Base-by-base conservation (phyloP, 371 early-diverging fungal species). In the Mucor plumbeus region DNA sequence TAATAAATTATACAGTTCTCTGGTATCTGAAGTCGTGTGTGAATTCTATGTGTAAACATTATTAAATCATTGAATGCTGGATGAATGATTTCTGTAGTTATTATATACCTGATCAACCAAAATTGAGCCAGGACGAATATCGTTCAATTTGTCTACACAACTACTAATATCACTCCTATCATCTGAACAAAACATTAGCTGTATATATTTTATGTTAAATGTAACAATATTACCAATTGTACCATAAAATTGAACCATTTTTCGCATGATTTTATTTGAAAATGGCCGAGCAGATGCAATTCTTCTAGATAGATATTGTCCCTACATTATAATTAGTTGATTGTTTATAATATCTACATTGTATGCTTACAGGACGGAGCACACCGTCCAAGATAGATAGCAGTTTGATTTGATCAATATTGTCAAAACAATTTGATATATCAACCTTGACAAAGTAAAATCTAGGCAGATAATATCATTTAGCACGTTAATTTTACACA, bases 401-500 rank as follows among this genome's bases (percentile, higher is more conserved):
- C 9, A 97, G 72, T 61, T 79, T 81, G 14, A 70, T 75, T 64
- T 92, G 94, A 14, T 90, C 81, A 56, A 96, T 92, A 4, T 89
- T 86, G 65, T 97, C 97, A 74, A 90, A 97, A 26, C 92, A 90
- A 36, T 75, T 76, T 33, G 76, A 75, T 34, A 96, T 87, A 70
- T 97, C 97, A 13, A 93, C 84, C 67, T 97, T 97, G 60, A 88
- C 92, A 75, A 95, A 89, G 58, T 89, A 97, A 6, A 72, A 72
- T n/a, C 65, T 58, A 61, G 26, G 26, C 26, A 26, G 26, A 26
- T 26, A 26, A 26, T 26, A 3, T 26, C 26, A 26, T 26, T 26
- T 26, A 26, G 3, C 3, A 26, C 3, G 26, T 26, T 26, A 1
- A 26, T 26, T 26, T 26, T 1, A 26, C 26, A 26, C 3, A 26